A percentile compares a stretch with the other conserved stretches of the same genome.
Evolutionary conservation across 306 rosid genomes (phyloP).

Genomic region (Quercus ilex): DNA sequence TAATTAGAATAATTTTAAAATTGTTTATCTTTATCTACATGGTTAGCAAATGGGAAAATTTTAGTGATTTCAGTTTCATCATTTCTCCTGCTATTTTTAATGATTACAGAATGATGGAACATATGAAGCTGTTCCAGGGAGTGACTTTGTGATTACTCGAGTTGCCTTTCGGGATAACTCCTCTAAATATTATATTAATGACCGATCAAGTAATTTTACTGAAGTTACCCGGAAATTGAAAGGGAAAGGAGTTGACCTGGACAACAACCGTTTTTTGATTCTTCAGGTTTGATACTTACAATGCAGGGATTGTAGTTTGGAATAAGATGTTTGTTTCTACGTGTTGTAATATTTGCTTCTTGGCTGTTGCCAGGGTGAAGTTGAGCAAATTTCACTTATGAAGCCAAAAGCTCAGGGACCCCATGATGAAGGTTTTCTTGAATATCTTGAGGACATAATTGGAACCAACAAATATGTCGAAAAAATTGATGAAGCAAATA

Average conservation of each 20-base stretch:
- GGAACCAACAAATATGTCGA: constrained; percentile 93
- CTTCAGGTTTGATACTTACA: constrained; percentile 64
- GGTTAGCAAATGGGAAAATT: not conserved
- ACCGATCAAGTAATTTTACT: constrained; percentile 80
- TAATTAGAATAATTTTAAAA: not conserved
- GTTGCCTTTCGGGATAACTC: constrained; percentile 91
- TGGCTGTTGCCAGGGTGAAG: constrained; percentile 75
- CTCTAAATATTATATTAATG: constrained; percentile 82
- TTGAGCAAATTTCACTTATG: constrained; percentile 96
- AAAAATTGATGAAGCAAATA: constrained; percentile 68
- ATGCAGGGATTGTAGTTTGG: not conserved
- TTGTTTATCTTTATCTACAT: not conserved
- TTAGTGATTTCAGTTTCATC: not conserved
- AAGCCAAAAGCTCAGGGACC: constrained; percentile 98
- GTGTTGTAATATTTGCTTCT: constrained; percentile 18
- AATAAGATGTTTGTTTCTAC: constrained; percentile 1
- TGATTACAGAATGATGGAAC: constrained; percentile 66
- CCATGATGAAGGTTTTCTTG: constrained; percentile 97
- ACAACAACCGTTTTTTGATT: constrained; percentile 88
- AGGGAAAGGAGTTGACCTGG: constrained; percentile 97
- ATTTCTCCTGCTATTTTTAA: constrained; percentile 1
- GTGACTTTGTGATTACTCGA: constrained; percentile 80
- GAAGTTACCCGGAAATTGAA: constrained; percentile 94
- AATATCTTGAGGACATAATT: constrained; percentile 93
- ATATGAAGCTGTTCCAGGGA: constrained; percentile 74